Base-by-base conservation (phyloP, 371 early-diverging fungal species). In the Encephalitozoon cuniculi region DNA sequence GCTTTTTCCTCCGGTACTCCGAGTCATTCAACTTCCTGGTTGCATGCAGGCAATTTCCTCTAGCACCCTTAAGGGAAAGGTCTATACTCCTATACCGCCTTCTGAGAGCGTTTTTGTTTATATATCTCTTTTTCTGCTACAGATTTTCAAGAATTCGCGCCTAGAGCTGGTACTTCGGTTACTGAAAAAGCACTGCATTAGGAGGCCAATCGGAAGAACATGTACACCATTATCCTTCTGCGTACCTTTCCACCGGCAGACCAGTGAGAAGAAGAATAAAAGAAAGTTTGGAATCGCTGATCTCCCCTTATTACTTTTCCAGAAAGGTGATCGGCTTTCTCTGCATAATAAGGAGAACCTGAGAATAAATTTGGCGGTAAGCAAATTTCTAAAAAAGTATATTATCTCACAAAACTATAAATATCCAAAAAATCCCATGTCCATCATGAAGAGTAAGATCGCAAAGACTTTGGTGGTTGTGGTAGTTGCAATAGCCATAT, bases 21-120 rank as follows among this genome's bases (percentile, higher is more conserved):
- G 59, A 59, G 37, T 59, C 59, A 21, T 59, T 59, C 34, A 59
- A 59, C 34, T 34, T 59, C 34, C 37, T 59, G 15, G 59, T 59
- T 59, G 59, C 59, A 34, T 59, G 59, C 34, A 32, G 59, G 59
- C 34, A 59, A 28, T 28, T 59, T 15, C 32, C 59, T 1, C 21
- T 32, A 6, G 30, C 59, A 59, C 21, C 30, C 18, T 11, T 21
- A 18, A 37, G 18, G 34, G 37, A 59, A n/a, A 59, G 34, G 37
- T n/a, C 34, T 11, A 32, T 4, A 9, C 28, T 32, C 15, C 5
- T 59, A 6, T 30, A 15, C 37, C 21, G 59, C 5, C 34, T 59
- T 3, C 59, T 59, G n/a, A 30, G 59, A 34, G 59, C 34, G 6
- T 59, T 34, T 12, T 21, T 59, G 59, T 59, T 30, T 15, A 59